Conservation (phyloP, 2,329 filamentous ascomycete genomes). For the Cladosporium velox region DNA sequence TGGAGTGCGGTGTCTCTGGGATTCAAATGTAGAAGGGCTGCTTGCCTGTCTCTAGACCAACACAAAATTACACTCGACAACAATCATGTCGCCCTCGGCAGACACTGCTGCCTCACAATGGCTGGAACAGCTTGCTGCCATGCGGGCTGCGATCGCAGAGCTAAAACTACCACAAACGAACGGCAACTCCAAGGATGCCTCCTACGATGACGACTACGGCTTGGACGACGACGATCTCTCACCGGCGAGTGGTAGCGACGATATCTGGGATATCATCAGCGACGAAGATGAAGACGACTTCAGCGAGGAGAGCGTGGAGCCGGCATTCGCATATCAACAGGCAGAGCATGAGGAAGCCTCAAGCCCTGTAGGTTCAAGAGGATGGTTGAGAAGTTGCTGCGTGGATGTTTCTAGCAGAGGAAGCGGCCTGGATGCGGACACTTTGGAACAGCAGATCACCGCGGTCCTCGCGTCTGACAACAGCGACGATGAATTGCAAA, state of each 20-base stretch:
- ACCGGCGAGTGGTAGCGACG: constrained; percentile 66
- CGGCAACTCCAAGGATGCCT: constrained; percentile 43
- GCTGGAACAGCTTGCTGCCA: constrained; percentile 80
- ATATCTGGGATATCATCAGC: constrained; percentile 91
- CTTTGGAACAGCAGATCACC: constrained; percentile 76
- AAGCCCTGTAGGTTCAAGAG: constrained; percentile 31
- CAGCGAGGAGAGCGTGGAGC: constrained; percentile 61
- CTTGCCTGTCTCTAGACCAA: background rate
- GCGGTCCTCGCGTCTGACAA: constrained; percentile 70
- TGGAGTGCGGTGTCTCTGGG: constrained; percentile 17
- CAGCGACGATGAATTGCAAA: constrained; percentile 84
- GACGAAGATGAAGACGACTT: constrained; percentile 68
- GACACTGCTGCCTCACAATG: constrained; percentile 65
- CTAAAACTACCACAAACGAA: constrained; percentile 59
- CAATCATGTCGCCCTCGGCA: constrained; percentile 42
- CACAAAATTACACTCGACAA: background rate
- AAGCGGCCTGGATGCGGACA: constrained; percentile 65
- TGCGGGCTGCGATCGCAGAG: constrained; percentile 81
- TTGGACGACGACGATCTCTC: constrained; percentile 67
- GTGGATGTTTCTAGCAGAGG: constrained; percentile 63
- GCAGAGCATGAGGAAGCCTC: constrained; percentile 40
- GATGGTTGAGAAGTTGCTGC: constrained; percentile 75
- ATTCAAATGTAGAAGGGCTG: background rate
- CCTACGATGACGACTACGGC: constrained; percentile 38
- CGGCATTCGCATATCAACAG: background rate